Base-by-base conservation (phyloP, 2,329 filamentous ascomycete genomes). In the Aspergillus pseudoviridinutans region DNA sequence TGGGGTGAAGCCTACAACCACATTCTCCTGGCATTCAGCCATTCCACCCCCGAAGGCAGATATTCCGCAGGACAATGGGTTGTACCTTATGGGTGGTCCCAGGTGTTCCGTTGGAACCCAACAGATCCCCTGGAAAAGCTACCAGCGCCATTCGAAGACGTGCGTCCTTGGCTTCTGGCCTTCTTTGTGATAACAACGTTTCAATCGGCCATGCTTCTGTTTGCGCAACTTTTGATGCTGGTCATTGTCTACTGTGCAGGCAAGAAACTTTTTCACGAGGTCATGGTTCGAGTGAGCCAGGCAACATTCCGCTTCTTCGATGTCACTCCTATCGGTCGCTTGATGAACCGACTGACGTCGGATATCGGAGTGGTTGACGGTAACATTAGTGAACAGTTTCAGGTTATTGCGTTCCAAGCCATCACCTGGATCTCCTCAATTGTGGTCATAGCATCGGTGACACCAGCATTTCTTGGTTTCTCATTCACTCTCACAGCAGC, bases 261-360 rank as follows among this genome's bases (percentile, higher is more conserved):
- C 0, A 89, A 88, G 64, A 78, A 80, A 6, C 83, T 97, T 51
- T 96, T 96, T 74, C 79, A 79, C 59, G 80, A 85, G 42, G 89
- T 91, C 22, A 85, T 96, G 75, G 77, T 82, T 1, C 84, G 83
- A 53, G 90, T 96, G 51, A 88, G 88, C 68, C 84, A 86, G 65
- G 90, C 92, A 0, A 92, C 88, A 0, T 96, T 97, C 75, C 86
- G 91, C 1, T 97, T 92, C 73, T 94, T 96, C 76, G 92, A 97
- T 69, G 86, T 91, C 3, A 96, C 92, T 0, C 92, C 92, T 0
- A 87, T 95, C 0, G 92, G 92, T 0, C 85, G 92, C 50, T 78
- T 97, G 60, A 96, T 96, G 90, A 97, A 97, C 71, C 85, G 92
- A 7, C 81, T 97, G 59, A 96, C 92, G 0, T 91, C 90, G 1